Percentiles rank a stretch among this genome's conserved stretches.
Evolutionary conservation across 1,284 basidiomycete genomes (phyloP).

Genomic region (Trametes hirsuta): DNA sequence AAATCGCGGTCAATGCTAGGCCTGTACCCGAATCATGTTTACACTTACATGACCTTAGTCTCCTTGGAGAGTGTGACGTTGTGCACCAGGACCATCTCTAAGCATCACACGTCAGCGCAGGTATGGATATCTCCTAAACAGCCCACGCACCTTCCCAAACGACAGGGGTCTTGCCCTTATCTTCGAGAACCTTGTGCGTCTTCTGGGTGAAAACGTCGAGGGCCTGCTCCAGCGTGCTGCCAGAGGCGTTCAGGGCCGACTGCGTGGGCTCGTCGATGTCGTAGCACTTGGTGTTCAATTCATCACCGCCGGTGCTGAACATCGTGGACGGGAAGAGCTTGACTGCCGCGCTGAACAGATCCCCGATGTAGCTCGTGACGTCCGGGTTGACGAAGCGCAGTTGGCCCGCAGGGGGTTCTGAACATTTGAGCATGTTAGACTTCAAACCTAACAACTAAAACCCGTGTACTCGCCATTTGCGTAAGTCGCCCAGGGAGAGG

Average conservation of each 20-base stretch:
- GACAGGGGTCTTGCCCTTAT: constrained; percentile 57
- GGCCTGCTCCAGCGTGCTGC: constrained; percentile 64
- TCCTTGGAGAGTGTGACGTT: constrained; percentile 64
- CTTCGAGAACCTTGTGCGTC: constrained; percentile 50
- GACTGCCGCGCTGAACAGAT: constrained; percentile 47
- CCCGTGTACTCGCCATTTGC: constrained; percentile 50
- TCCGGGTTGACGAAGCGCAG: constrained; percentile 63
- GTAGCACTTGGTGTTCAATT: constrained; percentile 77
- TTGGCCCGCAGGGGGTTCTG: constrained; percentile 83
- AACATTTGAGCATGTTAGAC: constrained; percentile 1
- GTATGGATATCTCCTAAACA: neutral
- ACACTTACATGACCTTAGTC: constrained; percentile 67
- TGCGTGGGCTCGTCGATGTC: constrained; percentile 62
- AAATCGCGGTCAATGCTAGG: neutral
- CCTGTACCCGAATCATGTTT: neutral
- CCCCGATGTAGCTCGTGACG: constrained; percentile 45
- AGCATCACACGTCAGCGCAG: neutral
- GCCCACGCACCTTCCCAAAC: constrained; percentile 66
- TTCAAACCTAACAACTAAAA: neutral
- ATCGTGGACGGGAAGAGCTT: constrained; percentile 59
- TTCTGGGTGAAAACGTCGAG: constrained; percentile 62
- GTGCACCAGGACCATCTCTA: constrained; percentile 73
- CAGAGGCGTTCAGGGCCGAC: constrained; percentile 47
- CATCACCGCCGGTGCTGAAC: constrained; percentile 85
- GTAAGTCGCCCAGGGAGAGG: constrained; percentile 64